Evolutionary conservation across 257 asterid species (phyloP).

Genomic region (Sherardia arvensis): DNA sequence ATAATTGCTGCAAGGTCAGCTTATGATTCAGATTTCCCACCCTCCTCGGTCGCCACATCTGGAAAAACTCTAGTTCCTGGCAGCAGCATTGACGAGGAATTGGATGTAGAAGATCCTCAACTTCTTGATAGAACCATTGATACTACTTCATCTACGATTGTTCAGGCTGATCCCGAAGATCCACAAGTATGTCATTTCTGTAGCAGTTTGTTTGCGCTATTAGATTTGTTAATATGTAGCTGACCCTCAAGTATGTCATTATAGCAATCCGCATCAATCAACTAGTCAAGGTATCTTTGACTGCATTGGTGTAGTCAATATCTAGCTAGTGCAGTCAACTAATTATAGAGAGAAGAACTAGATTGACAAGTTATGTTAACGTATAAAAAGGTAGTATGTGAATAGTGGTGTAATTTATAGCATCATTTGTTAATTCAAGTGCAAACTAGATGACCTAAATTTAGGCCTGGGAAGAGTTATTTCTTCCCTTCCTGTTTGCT

Average conservation of each 20-base stretch:
- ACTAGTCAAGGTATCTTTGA: neutral
- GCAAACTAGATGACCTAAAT: neutral
- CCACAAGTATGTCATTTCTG: constrained; percentile 38
- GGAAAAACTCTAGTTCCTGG: constrained; percentile 84
- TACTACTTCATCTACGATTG: constrained; percentile 4
- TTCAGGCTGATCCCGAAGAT: constrained; percentile 35
- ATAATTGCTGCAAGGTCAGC: constrained; percentile 45
- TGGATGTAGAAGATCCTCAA: constrained; percentile 38
- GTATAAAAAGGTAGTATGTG: neutral
- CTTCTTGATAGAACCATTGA: constrained; percentile 12
- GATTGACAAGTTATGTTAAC: neutral
- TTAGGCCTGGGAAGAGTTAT: neutral
- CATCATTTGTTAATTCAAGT: neutral
- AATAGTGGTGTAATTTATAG: neutral
- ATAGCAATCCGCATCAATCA: neutral
- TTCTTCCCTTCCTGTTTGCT: neutral
- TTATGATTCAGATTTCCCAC: constrained; percentile 38
- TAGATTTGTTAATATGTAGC: neutral
- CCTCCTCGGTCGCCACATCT: constrained; percentile 53
- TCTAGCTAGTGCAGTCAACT: neutral
- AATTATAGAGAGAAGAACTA: neutral
- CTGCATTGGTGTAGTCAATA: neutral
- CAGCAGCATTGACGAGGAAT: constrained; percentile 36
- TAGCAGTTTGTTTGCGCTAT: constrained; percentile 5
- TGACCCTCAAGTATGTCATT: neutral